Evolutionary conservation across 208 protist genomes (phyloP).

Genomic region (Strigomonas culicis): DNA sequence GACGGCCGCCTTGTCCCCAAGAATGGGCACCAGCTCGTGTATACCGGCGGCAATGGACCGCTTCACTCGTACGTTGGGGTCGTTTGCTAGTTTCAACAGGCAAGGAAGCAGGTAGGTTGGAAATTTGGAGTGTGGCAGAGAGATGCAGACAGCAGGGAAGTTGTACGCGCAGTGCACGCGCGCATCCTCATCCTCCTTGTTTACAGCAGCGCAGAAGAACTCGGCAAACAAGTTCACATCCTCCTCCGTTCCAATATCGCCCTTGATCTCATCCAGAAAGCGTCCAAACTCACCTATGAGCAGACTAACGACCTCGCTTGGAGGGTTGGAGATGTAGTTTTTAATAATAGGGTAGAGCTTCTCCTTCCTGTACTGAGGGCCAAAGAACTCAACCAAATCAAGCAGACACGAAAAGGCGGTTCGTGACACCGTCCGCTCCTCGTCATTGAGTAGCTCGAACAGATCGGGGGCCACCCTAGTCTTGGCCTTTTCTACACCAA

Average conservation of each 20-base stretch:
- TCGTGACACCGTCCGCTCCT: conserved; percentile 80
- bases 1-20: conserved; percentile 54
- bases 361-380: conserved; percentile 72
- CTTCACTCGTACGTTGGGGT: conserved; percentile 49
- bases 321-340: conserved; percentile 75
- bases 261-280: conserved; percentile 83
- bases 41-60: conserved; percentile 73
- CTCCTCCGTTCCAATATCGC: conserved; percentile 70
- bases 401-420: conserved; percentile 87
- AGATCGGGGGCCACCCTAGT: conserved; percentile 69
- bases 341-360: conserved; percentile 89
- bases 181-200: conserved; percentile 58
- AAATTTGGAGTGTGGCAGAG: conserved; percentile 76
- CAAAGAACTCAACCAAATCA: conserved; percentile 90
- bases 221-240: conserved; percentile 80
- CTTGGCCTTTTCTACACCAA: conserved; percentile 81
- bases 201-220: conserved; percentile 67
- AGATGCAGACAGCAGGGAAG: conserved; percentile 83
- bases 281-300: conserved; percentile 85
- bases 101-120: conserved; percentile 53
- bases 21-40: conserved; percentile 78
- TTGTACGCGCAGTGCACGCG: conserved; percentile 85
- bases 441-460: conserved; percentile 89
- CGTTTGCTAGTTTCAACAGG: conserved; percentile 52
- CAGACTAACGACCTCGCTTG: conserved; percentile 77